These are phyloP conservation scores for Porcisia deanei DNA, from an alignment of 208 protist genomes.

Conservation along the genomic window DNA sequence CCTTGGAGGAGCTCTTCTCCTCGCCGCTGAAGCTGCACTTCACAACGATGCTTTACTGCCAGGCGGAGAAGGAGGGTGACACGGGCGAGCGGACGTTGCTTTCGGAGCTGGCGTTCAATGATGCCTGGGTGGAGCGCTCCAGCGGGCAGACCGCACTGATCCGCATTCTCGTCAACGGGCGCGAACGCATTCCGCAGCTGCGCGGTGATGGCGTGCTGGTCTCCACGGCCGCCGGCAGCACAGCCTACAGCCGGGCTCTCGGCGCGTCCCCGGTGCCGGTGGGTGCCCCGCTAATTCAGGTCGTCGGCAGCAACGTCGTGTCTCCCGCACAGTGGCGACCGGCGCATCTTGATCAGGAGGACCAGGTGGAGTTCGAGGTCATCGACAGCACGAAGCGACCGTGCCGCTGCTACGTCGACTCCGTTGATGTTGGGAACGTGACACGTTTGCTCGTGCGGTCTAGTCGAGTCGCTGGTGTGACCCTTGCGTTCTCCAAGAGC, in stretches of 20 bases:
- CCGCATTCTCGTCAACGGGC: constrained; percentile 86
- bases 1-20: constrained; percentile 83
- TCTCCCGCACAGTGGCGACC: constrained; percentile 88
- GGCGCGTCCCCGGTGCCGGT: constrained; percentile 89
- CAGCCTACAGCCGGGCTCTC: constrained; percentile 85
- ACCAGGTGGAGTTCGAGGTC: constrained; percentile 89
- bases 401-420: constrained; percentile 88
- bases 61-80: constrained; percentile 74
- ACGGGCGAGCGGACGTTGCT: constrained; percentile 68
- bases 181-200: constrained; percentile 81
- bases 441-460: constrained; percentile 84
- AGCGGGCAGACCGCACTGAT: constrained; percentile 91
- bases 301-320: constrained; percentile 91
- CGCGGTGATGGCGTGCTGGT: constrained; percentile 89
- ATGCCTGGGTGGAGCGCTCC: constrained; percentile 91
- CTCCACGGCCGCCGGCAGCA: constrained; percentile 87
- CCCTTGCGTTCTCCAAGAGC: constrained; percentile 83
- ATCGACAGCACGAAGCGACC: constrained; percentile 83
- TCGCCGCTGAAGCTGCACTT: constrained; percentile 86
- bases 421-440: constrained; percentile 83
- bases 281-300: constrained; percentile 82
- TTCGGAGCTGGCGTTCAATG: constrained; percentile 90
- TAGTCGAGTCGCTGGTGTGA: constrained; percentile 80
- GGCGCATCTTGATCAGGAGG: constrained; percentile 86
- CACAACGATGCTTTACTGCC: constrained; percentile 88